These are phyloP conservation scores for Tinospora cordifolia DNA, from an alignment of 164 flowering plant species.

Conservation along the genomic window DNA sequence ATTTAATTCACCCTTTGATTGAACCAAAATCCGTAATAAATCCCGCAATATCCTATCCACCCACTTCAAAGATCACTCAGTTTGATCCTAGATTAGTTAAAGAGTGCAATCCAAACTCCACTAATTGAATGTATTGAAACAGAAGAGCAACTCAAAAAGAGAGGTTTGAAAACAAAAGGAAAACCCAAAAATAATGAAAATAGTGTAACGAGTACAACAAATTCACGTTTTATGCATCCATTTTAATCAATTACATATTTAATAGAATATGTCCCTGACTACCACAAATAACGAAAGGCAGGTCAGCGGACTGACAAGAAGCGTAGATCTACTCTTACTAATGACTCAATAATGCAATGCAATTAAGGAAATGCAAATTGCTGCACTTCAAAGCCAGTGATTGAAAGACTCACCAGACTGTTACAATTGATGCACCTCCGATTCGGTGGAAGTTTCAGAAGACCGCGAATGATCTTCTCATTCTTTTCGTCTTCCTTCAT, in stretches of 20 bases:
- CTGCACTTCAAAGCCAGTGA: background rate
- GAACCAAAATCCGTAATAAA: no score
- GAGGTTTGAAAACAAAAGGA: background rate
- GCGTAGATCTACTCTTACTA: background rate
- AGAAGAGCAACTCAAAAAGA: background rate
- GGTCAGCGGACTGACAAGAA: background rate
- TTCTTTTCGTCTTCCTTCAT: slow-evolving; percentile 87
- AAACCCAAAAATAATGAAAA: background rate
- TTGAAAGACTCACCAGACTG: slow-evolving; percentile 44
- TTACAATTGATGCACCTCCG: slow-evolving; percentile 92
- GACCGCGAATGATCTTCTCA: slow-evolving; percentile 75
- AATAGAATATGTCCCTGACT: background rate
- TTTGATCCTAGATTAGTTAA: background rate
- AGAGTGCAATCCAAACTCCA: background rate
- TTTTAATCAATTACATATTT: background rate
- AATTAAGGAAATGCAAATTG: background rate
- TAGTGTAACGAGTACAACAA: background rate
- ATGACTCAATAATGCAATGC: background rate
- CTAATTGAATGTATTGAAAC: background rate
- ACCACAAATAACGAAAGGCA: background rate
- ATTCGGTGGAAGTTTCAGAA: slow-evolving; percentile 95
- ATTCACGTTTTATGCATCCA: background rate
- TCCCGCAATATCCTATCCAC: background rate
- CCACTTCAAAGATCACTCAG: background rate
- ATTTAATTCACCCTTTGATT: no score